Evolutionary conservation across 257 asterid species (phyloP).

Genomic region (Striga asiatica): DNA sequence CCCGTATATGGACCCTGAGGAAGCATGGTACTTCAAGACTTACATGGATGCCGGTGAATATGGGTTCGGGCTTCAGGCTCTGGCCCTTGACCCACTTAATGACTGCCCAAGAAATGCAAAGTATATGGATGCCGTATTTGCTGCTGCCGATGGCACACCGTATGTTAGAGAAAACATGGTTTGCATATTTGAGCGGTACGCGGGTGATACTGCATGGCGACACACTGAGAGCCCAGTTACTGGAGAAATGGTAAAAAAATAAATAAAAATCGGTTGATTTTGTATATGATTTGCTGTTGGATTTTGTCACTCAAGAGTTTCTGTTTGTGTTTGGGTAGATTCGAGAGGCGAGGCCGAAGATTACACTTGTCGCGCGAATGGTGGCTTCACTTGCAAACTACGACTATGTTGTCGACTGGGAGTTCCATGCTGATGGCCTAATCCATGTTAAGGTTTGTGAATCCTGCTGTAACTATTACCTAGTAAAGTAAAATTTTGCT

Average conservation of each 20-base stretch:
- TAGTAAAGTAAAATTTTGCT: too few relatives aligned
- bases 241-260: conserved; percentile 25
- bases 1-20: conserved; percentile 82
- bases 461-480: not conserved
- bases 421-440: conserved; percentile 71
- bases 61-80: conserved; percentile 57
- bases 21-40: conserved; percentile 70
- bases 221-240: conserved; percentile 49
- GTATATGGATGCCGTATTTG: conserved; percentile 61
- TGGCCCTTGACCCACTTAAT: conserved; percentile 61
- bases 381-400: conserved; percentile 66
- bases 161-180: conserved; percentile 44
- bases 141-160: conserved; percentile 60
- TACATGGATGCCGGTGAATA: conserved; percentile 86
- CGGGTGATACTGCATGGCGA: conserved; percentile 67
- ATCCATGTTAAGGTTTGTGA: conserved; percentile 46
- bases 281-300: not conserved
- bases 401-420: conserved; percentile 74
- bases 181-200: conserved; percentile 62
- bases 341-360: conserved; percentile 62
- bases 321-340: conserved; percentile 13
- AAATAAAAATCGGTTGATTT: not conserved
- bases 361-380: conserved; percentile 49
- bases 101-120: conserved; percentile 65
- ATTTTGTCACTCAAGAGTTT: not conserved